Conservation (phyloP, 1,284 basidiomycete species). For the Cystobasidium slooffiae region DNA sequence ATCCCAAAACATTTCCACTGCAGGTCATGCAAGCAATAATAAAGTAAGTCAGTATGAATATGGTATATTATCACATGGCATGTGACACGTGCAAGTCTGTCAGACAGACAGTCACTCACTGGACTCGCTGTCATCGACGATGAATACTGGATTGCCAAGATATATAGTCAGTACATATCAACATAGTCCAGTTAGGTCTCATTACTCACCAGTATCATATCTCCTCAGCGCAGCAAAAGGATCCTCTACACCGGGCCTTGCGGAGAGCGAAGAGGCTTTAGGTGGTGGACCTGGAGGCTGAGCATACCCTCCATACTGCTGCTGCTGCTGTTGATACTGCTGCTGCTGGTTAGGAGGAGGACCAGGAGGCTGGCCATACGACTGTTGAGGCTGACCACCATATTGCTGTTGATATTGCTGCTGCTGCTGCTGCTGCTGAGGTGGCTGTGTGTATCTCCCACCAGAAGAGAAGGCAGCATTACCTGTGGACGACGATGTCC, state of each 20-base stretch:
- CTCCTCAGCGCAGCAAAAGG: slow-evolving; percentile 48
- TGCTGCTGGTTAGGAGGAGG: slow-evolving; percentile 32
- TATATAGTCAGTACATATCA: slow-evolving; percentile 12
- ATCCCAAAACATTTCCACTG: slow-evolving; percentile 52
- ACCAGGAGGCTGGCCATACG: slow-evolving; percentile 39
- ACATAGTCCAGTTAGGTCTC: too few species aligned
- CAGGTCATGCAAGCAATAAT: too few species aligned
- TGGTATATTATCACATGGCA: too few species aligned
- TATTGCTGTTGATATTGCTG: slow-evolving; percentile 12
- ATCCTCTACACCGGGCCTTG: slow-evolving; percentile 44
- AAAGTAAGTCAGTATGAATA: too few species aligned
- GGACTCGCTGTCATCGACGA: slow-evolving; percentile 49
- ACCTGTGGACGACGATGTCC: too few species aligned
- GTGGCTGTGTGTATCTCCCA: not conserved
- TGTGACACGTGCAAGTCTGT: not conserved
- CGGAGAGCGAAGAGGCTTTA: slow-evolving; percentile 9
- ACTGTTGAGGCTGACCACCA: slow-evolving; percentile 11
- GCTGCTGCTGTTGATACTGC: slow-evolving; percentile 25
- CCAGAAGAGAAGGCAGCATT: not conserved
- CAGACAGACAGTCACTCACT: slow-evolving; percentile 5
- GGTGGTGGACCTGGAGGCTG: slow-evolving; percentile 48
- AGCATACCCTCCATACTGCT: slow-evolving; percentile 19
- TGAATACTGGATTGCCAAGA: slow-evolving; percentile 31
- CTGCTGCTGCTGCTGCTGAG: slow-evolving; percentile 2
- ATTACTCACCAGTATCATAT: slow-evolving; percentile 47